These are phyloP conservation scores for Phlyctochytrium arcticum DNA, from an alignment of 192 early-diverging fungal genomes.

Conservation along the genomic window DNA sequence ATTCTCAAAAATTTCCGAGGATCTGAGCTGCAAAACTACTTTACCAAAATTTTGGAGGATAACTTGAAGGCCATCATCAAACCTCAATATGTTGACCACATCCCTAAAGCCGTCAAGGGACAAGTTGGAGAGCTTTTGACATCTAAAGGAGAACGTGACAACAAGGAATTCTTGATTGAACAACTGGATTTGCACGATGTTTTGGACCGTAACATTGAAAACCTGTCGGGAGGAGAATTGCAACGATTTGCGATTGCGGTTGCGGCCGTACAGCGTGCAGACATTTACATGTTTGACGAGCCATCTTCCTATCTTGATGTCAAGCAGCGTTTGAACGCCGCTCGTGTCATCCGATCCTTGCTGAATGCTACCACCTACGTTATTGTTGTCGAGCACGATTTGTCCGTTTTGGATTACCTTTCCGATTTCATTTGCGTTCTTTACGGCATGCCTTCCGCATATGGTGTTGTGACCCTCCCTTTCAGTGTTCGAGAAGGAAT, in stretches of 20 bases:
- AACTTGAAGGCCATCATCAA: conserved; percentile 92
- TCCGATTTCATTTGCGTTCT: conserved; percentile 98
- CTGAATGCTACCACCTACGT: conserved; percentile 73
- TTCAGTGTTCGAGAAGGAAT: conserved; percentile 97
- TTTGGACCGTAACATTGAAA: conserved; percentile 74
- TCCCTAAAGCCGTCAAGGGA: conserved; percentile 77
- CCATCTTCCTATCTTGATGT: conserved; percentile 97
- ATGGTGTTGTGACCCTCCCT: conserved; percentile 97
- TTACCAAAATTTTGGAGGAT: conserved; percentile 96
- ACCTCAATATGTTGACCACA: conserved; percentile 92
- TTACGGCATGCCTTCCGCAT: conserved; percentile 94
- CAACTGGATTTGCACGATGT: conserved; percentile 76
- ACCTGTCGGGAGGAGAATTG: conserved; percentile 93
- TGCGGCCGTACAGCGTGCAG: conserved; percentile 73
- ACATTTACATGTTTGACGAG: conserved; percentile 99
- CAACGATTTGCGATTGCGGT: conserved; percentile 96
- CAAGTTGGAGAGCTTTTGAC: conserved; percentile 70
- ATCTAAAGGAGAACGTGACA: conserved; percentile 67
- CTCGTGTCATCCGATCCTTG: conserved; percentile 82
- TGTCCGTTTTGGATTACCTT: conserved; percentile 94
- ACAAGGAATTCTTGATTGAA: conserved; percentile 71
- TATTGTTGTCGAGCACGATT: conserved; percentile 98
- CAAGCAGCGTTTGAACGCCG: conserved; percentile 98
- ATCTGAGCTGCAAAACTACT: conserved; percentile 97
- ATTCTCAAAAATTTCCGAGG: conserved; percentile 96